Percentiles rank a stretch among this genome's conserved stretches.
Conservation (phyloP, 2,329 filamentous ascomycete species). For the Metarhizium rileyi region DNA sequence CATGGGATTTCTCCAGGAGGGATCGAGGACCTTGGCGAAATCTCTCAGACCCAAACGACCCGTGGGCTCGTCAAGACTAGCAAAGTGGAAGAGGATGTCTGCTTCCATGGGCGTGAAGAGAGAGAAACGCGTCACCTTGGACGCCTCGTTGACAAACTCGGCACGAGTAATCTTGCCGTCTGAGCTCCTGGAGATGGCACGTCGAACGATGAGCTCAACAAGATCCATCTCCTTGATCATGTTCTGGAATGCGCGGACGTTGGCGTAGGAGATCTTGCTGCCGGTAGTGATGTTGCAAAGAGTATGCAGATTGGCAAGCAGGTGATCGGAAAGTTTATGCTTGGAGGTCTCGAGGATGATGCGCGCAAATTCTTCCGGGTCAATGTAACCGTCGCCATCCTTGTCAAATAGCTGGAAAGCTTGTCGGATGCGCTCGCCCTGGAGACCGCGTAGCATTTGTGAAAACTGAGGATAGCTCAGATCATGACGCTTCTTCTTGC, state of each 20-base stretch:
- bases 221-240: conserved; percentile 97
- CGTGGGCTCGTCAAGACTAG: conserved; percentile 80
- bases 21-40: conserved; percentile 91
- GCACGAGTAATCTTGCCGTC: conserved; percentile 91
- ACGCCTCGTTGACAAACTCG: conserved; percentile 91
- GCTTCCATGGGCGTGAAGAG: conserved; percentile 98
- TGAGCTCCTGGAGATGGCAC: conserved; percentile 69
- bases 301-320: conserved; percentile 81
- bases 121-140: conserved; percentile 84
- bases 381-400: conserved; percentile 88
- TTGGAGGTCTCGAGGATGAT: conserved; percentile 89
- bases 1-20: conserved; percentile 68
- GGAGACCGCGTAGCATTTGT: conserved; percentile 92
- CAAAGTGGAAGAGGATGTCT: conserved; percentile 97
- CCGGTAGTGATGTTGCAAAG: conserved; percentile 89
- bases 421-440: conserved; percentile 92
- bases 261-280: conserved; percentile 94
- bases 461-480: conserved; percentile 96
- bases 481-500: conserved; percentile 76
- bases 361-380: conserved; percentile 89
- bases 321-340: conserved; percentile 95
- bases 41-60: conserved; percentile 73
- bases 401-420: conserved; percentile 89
- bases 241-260: conserved; percentile 96
- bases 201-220: conserved; percentile 84